Conservation (phyloP, 2,329 filamentous ascomycete species). For the Cryphonectria nitschkei region DNA sequence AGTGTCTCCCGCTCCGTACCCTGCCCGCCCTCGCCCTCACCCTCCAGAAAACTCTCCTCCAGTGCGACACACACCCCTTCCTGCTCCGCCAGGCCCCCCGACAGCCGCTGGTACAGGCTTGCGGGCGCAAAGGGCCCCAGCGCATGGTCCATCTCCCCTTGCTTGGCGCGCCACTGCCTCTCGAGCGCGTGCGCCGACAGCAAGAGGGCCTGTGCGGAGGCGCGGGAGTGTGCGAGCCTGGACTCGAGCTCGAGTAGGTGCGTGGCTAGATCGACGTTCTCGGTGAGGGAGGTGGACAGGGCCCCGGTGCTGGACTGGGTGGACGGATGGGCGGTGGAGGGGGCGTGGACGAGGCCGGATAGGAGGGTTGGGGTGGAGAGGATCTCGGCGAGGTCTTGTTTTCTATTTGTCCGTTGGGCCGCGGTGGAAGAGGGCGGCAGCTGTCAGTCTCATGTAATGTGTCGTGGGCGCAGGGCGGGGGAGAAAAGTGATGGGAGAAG, state of each 20-base stretch:
- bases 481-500: slow-evolving; percentile 21
- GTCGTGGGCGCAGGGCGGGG: slow-evolving; percentile 6
- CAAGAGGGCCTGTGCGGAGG: slow-evolving; percentile 77
- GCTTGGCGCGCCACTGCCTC: slow-evolving; percentile 88
- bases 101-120: slow-evolving; percentile 81
- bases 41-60: slow-evolving; percentile 90
- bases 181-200: slow-evolving; percentile 84
- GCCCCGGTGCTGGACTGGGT: slow-evolving; percentile 66
- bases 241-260: slow-evolving; percentile 65
- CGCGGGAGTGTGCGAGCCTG: slow-evolving; percentile 63
- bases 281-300: slow-evolving; percentile 66
- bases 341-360: slow-evolving; percentile 71
- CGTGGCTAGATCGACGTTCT: slow-evolving; percentile 72
- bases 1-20: slow-evolving; percentile 80
- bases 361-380: slow-evolving; percentile 69
- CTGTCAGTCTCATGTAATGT: background rate
- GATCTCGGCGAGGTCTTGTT: slow-evolving; percentile 75
- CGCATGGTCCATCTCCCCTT: slow-evolving; percentile 85
- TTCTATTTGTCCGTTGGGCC: slow-evolving; percentile 52
- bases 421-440: too few species aligned
- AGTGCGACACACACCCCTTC: slow-evolving; percentile 78
- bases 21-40: slow-evolving; percentile 45
- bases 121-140: slow-evolving; percentile 84
- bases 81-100: slow-evolving; percentile 79
- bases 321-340: slow-evolving; percentile 72